phyloP scores from a whole-genome alignment of 176 grass and related monocot genomes.

The Zoysia japonica region DNA sequence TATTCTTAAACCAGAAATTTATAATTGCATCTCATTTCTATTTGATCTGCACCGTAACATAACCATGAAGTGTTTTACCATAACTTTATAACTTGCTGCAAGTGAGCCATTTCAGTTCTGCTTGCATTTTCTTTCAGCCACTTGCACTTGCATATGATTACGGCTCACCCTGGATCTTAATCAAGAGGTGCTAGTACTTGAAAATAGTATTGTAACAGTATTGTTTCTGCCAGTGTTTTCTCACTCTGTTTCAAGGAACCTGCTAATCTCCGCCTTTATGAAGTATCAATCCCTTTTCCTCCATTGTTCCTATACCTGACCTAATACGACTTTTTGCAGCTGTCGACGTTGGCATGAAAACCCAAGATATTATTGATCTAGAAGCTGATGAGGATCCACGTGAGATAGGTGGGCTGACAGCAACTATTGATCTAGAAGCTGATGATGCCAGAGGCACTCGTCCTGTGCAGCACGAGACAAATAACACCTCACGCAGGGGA shows the following conservation, averaged over 20 bases:
- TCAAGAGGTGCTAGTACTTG: neutral
- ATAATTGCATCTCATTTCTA: neutral
- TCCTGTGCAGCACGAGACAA: neutral
- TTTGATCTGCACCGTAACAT: neutral
- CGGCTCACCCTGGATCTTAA: neutral
- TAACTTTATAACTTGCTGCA: neutral
- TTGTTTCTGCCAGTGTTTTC: neutral
- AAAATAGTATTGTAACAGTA: neutral
- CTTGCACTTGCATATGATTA: neutral
- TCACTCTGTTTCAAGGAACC: neutral
- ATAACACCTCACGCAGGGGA: neutral
- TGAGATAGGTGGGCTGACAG: neutral
- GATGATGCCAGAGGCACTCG: neutral
- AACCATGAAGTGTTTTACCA: neutral
- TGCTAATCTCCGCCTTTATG: conserved; percentile 4
- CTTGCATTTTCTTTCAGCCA: neutral
- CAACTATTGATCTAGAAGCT: conserved; percentile 30
- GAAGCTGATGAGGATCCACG: conserved; percentile 19
- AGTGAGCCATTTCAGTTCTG: conserved; percentile 24
- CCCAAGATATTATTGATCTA: conserved; percentile 31
- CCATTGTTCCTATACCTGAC: neutral
- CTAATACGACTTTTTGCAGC: conserved; percentile 7
- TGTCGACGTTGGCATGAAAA: neutral
- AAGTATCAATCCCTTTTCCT: neutral
- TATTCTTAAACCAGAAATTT: neutral